These are phyloP conservation scores for Leucosporidium creatinivorum DNA, from an alignment of 768 basidiomycete species.

Conservation along the genomic window DNA sequence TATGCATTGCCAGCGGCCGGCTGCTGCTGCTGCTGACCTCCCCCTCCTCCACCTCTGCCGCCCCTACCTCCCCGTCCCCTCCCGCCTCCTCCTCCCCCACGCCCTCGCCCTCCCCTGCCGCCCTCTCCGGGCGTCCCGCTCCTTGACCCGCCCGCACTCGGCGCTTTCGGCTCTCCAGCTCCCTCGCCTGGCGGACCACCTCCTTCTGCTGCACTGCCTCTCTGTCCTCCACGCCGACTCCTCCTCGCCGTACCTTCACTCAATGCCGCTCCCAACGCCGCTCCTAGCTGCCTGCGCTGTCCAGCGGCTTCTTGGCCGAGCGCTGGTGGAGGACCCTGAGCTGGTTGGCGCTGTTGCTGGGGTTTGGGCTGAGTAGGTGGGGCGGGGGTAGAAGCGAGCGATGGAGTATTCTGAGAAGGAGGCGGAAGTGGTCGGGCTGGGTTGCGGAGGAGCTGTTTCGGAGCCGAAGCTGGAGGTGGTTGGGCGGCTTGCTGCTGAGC, in stretches of 20 bases:
- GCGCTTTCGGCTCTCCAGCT: not conserved
- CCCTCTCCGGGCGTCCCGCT: not conserved
- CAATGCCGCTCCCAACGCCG: not conserved
- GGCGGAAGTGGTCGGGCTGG: no score
- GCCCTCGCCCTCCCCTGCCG: not conserved
- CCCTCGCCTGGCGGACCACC: not conserved
- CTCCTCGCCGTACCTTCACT: not conserved
- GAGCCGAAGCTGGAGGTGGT: no score
- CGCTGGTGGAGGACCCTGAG: not conserved
- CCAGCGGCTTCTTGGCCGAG: constrained; percentile 1
- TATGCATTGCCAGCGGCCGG: not conserved
- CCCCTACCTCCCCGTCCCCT: not conserved
- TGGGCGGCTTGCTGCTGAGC: no score
- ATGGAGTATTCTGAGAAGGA: no score
- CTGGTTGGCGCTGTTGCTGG: no score
- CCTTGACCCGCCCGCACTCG: not conserved
- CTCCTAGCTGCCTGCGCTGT: not conserved
- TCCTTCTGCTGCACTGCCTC: not conserved
- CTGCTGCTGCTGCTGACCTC: not conserved
- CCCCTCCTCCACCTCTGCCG: constrained; percentile 1
- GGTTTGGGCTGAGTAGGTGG: no score
- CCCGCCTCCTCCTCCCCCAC: not conserved
- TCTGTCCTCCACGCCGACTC: not conserved
- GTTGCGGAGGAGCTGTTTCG: no score
- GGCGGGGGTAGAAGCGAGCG: no score